Evolutionary conservation across 192 early-diverging fungal species (phyloP), one percentile per base, ranked within the genome.

Genomic region (Chytriomyces sp.): DNA sequence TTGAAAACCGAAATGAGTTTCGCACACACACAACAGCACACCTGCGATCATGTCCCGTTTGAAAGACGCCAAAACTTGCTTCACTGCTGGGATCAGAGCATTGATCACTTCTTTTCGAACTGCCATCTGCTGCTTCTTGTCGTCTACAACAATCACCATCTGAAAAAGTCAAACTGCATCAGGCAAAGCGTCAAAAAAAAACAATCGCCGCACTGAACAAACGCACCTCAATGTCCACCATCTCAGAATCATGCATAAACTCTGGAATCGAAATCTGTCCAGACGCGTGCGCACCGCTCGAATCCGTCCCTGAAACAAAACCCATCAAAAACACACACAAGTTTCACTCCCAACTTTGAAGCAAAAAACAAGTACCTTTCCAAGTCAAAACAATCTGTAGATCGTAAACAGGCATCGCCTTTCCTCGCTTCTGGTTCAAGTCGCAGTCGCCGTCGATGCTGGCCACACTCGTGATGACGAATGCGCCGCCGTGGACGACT

Each of bases 361-460:
- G 60, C 3, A 7, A 82, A 74, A 47, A 69, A 46, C 16, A 8
- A 10, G 7, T 45, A 78, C 82, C 89, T 65, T 77, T 85, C 93
- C 95, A 98, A 16, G 84, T 82, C 23, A 94, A 62, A 45, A 89
- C 92, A 75, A 98, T 79, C 45, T 83, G 85, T 16, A 98, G 86
- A 72, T 97, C 97, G 85, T 89, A 97, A 77, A 98, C 94, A 62
- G 95, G 91, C 60, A 98, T 95, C 46, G 97, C 84, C 80, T 93
- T 93, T 45, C 96, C 96, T 82, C 97, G 97, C 75, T 95, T 88
- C 82, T 95, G 92, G 83, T 95, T 96, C 75, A 98, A 82, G 59
- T 96, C 93, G 7, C 89, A 91, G 82, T 98, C 95, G 45, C 97
- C 97, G 5, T 77, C 88, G 20, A 95, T 87, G 2, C 86, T 84